phyloP scores from a whole-genome alignment of 768 basidiomycete genomes.

The Lanmaoa pseudosensibilis region DNA sequence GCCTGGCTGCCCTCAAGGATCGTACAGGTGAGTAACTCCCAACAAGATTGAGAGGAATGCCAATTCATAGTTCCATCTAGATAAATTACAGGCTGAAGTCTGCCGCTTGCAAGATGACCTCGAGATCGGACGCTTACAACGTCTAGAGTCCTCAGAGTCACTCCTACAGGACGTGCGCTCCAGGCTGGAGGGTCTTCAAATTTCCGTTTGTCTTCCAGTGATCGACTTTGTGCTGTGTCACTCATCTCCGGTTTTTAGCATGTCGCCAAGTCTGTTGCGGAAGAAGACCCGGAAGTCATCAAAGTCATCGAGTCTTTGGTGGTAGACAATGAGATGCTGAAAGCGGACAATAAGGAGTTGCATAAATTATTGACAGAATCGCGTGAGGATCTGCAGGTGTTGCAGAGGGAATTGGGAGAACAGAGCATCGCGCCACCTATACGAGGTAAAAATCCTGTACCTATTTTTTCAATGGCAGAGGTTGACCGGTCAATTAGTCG shows the following conservation, averaged over 20 bases:
- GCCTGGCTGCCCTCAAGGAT: slow-evolving; percentile 62
- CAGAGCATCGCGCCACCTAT: slow-evolving; percentile 51
- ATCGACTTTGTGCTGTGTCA: background rate
- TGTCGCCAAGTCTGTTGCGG: slow-evolving; percentile 34
- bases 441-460: slow-evolving; percentile 37
- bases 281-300: slow-evolving; percentile 60
- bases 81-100: slow-evolving; percentile 69
- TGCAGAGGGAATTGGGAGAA: slow-evolving; percentile 79
- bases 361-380: slow-evolving; percentile 71
- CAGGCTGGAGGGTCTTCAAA: slow-evolving; percentile 60
- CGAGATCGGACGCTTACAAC: slow-evolving; percentile 58
- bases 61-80: slow-evolving; percentile 37
- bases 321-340: slow-evolving; percentile 78
- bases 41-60: background rate
- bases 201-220: slow-evolving; percentile 43
- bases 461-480: background rate
- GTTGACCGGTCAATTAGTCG: slow-evolving; percentile 25
- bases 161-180: slow-evolving; percentile 65
- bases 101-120: slow-evolving; percentile 61
- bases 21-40: slow-evolving; percentile 51
- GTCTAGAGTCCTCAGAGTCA: slow-evolving; percentile 65
- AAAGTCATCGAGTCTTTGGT: slow-evolving; percentile 82
- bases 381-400: slow-evolving; percentile 67
- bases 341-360: slow-evolving; percentile 79
- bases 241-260: slow-evolving; percentile 35